These are phyloP conservation scores for Agarophyton chilense DNA, from an alignment of 23 red algal species.

Conservation along the genomic window DNA sequence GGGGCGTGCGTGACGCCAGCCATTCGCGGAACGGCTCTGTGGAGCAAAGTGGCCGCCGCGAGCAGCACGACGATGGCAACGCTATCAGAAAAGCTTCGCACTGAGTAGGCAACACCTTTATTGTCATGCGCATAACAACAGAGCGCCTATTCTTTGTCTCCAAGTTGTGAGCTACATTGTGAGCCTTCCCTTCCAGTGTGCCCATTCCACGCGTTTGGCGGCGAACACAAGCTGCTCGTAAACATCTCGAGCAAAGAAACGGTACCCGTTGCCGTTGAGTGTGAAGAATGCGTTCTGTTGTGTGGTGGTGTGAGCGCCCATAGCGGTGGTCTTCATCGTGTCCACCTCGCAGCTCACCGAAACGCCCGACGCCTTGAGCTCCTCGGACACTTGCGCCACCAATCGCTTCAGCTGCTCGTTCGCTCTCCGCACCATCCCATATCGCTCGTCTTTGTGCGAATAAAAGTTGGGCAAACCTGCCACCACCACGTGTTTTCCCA, in stretches of 20 bases:
- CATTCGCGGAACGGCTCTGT: neutral
- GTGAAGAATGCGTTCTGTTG: conserved; percentile 19
- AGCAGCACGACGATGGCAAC: neutral
- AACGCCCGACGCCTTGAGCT: neutral
- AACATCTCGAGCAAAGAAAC: conserved; percentile 38
- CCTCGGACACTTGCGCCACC: conserved; percentile 4
- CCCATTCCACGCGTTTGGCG: conserved; percentile 58
- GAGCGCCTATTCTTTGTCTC: neutral
- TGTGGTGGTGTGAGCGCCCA: conserved; percentile 27
- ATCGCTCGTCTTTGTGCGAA: neutral
- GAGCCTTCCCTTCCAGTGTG: conserved; percentile 32
- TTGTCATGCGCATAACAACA: too few relatives aligned
- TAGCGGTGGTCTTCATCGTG: conserved; percentile 19
- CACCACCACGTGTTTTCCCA: conserved; percentile 42
- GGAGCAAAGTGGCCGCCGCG: neutral
- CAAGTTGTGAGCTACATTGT: neutral
- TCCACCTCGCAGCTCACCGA: conserved; percentile 20
- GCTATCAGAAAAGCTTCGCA: too few relatives aligned
- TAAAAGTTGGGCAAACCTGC: conserved; percentile 37
- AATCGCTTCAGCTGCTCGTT: neutral
- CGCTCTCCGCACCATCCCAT: neutral
- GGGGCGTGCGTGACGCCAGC: neutral
- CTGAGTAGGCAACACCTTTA: too few relatives aligned
- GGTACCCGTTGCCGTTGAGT: conserved; percentile 44
- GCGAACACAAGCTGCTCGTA: conserved; percentile 36